Base-by-base conservation (phyloP, 2,329 filamentous ascomycete genomes). In the Thermoascus crustaceus region DNA sequence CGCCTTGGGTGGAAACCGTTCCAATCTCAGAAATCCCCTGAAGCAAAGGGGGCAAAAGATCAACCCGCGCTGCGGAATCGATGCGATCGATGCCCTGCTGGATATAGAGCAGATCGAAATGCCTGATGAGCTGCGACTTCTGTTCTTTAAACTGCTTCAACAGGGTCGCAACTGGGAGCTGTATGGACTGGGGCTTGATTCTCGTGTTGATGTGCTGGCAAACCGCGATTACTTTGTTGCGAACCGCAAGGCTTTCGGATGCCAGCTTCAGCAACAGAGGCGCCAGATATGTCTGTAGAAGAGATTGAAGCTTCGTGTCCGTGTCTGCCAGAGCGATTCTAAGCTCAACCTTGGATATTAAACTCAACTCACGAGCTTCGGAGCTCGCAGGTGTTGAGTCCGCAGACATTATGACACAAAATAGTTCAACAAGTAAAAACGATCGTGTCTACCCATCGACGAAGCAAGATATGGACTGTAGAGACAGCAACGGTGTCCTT, bases 101-200 rank as follows among this genome's bases (percentile, higher is more conserved):
- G 23, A 95, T 82, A 55, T 94, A 94, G 11, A 83, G 72, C 25
- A 96, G 67, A 60, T 96, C 88, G 48, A 95, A 83, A 55, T 94
- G 85, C 44, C 85, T 81, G 45, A 98, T 77, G 23, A 95, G 70
- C 1, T 80, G 68, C 8, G 80, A 81, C 24, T 78, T 70, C 23
- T 76, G 77, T 14, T 84, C 76, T 59, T 93, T 94, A 70, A 94
- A 95, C 58, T 96, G 91, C 48, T 87, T 81, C 36, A 96, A 61
- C 11, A 98, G 71, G 10, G 80, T 77, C n/a, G 77, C 74, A 8
- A 96, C 87, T 0, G 91, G 91, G 4, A 98, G 68, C 35, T 88
- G 72, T 44, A 95, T 78, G 6, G 71, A 69, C 38, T 69, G 69
- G 45, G 73, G 63, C 54, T 77, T 73, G 45, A 78, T 68, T 40